phyloP scores from a whole-genome alignment of 768 basidiomycete species.

The Leccinum arenicola region DNA sequence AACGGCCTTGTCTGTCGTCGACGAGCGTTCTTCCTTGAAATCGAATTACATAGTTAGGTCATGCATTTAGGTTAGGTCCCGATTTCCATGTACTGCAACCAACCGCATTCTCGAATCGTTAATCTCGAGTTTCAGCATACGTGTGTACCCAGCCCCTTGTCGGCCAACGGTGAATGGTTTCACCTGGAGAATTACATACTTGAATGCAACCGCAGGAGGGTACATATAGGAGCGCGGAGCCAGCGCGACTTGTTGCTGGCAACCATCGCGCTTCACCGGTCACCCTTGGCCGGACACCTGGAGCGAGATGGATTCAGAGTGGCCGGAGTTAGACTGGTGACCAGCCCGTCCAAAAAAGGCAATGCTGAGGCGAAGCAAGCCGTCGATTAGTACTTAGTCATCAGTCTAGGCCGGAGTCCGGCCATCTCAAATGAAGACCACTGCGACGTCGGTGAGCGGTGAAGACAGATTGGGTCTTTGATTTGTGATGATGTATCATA shows the following conservation, averaged over 20 bases:
- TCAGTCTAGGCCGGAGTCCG: not conserved
- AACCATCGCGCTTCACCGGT: no score
- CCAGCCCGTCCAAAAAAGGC: no score
- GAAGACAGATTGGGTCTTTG: not conserved
- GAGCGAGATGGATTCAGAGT: not conserved
- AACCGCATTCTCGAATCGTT: not conserved
- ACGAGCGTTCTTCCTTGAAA: not conserved
- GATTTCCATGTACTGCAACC: not conserved
- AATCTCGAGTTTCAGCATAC: not conserved
- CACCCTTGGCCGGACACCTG: not conserved
- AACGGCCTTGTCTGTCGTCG: not conserved
- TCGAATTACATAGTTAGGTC: not conserved
- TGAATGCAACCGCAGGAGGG: not conserved
- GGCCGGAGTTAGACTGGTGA: not conserved
- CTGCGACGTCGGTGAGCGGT: not conserved
- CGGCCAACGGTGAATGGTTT: not conserved
- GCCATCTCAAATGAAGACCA: not conserved
- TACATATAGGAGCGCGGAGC: not conserved
- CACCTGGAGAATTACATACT: not conserved
- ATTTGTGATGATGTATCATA: not conserved
- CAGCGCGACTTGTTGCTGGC: not conserved
- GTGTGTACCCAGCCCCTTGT: not conserved
- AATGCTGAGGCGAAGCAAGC: no score
- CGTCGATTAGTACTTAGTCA: no score
- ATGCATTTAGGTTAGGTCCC: not conserved